These are phyloP conservation scores for Arthrinium puccinioides DNA, from an alignment of 2,329 filamentous ascomycete species.

Conservation along the genomic window DNA sequence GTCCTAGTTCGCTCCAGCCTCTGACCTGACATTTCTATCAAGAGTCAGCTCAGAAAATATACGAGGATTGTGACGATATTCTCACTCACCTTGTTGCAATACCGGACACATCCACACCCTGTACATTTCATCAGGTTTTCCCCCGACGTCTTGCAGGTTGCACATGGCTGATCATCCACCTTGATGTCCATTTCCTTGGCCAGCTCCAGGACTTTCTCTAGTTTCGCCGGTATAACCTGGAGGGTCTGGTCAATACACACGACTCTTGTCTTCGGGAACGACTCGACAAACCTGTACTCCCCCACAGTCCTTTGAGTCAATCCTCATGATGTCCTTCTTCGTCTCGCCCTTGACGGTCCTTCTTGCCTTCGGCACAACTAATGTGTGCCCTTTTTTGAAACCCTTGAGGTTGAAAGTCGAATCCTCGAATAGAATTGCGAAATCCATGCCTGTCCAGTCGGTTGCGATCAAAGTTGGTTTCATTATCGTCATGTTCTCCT, in stretches of 20 bases:
- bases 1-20: slow-evolving; percentile 32
- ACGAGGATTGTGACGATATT: not conserved
- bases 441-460: slow-evolving; percentile 30
- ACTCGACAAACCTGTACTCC: slow-evolving; percentile 21
- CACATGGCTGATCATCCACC: not conserved
- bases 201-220: slow-evolving; percentile 22
- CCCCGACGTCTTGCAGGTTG: slow-evolving; percentile 7
- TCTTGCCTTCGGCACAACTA: slow-evolving; percentile 27
- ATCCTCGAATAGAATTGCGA: slow-evolving; percentile 40
- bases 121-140: slow-evolving; percentile 2
- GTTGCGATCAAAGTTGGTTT: slow-evolving; percentile 39
- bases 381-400: slow-evolving; percentile 32
- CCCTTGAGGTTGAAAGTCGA: slow-evolving; percentile 24
- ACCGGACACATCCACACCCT: slow-evolving; percentile 19
- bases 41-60: not conserved
- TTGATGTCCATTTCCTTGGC: slow-evolving; percentile 8
- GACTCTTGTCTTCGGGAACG: not conserved
- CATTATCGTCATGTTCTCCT: slow-evolving; percentile 33
- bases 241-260: not conserved
- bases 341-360: slow-evolving; percentile 26
- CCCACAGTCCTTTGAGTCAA: slow-evolving; percentile 23
- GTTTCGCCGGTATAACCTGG: slow-evolving; percentile 18
- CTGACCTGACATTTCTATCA: slow-evolving; percentile 34
- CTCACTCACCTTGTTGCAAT: slow-evolving; percentile 36
- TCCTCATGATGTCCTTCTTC: slow-evolving; percentile 30